Evolutionary conservation across 306 rosid species (phyloP), one percentile per base, ranked within the genome.

Genomic region (Prinsepia uniflora): DNA sequence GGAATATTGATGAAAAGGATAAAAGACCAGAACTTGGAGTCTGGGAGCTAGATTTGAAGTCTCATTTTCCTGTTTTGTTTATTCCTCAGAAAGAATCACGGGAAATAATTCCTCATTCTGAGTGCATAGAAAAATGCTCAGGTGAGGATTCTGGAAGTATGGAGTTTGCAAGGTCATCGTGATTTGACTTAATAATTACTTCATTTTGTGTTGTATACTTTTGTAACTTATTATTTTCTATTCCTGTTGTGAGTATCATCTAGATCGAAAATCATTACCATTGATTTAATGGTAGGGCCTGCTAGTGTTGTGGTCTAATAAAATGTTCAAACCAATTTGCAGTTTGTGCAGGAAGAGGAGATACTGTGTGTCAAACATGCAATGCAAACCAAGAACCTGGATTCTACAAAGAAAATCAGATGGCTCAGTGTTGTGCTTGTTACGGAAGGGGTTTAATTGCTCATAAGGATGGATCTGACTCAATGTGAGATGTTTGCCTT

Each of bases 371-470:
- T 72, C 72, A 78, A 19, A 62, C 77, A 56, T 91, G 99, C 82
- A 91, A 91, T 74, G 85, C 82, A 30, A 76, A 78, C 77, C 83
- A 86, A 84, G 99, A 91, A 85, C 88, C 85, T 81, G 99, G 99
- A 77, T 77, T 72, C 72, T 86, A 83, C 70, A 86, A 83, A 81
- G 92, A 84, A 82, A 94, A 89, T 79, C 97, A 83, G 82, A 81
- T 87, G 99, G 59, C 64, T 45, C 82, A 76, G 69, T 94, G 98
- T 72, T 72, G 87, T 54, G 72, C 83, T 82, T 94, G 99, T 86
- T 66, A 89, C 61, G 96, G 99, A 67, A 91, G 99, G 81, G 95
- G 99, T 75, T 87, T 91, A 81, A 84, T 94, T 78, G 99, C 99
- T 77, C 99, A 89, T 76, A 86, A 68, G 78, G 99, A 94, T 86